These are phyloP conservation scores for Xanthoconium purpureum DNA, from an alignment of 768 basidiomycete species.

Conservation along the genomic window DNA sequence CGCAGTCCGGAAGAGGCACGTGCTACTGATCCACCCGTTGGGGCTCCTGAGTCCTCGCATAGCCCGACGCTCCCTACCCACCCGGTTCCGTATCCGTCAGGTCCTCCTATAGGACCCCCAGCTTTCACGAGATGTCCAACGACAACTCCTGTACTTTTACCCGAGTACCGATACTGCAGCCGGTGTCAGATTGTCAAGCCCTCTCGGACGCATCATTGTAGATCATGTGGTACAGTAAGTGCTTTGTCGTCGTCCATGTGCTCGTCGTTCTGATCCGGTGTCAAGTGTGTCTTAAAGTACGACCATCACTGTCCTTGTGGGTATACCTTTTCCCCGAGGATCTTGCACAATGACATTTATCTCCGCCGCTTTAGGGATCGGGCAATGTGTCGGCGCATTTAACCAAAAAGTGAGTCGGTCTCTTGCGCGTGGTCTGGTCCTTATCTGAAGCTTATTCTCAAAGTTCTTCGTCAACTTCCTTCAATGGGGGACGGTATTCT, in stretches of 20 bases:
- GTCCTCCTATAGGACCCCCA: constrained; percentile 9
- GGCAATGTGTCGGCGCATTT: constrained; percentile 88
- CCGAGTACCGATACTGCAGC: constrained; percentile 65
- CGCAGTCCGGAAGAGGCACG: constrained; percentile 20
- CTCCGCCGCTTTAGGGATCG: constrained; percentile 60
- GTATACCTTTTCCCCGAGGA: constrained; percentile 24
- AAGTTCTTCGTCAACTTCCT: constrained; percentile 87
- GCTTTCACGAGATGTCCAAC: constrained; percentile 34
- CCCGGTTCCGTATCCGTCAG: constrained; percentile 6
- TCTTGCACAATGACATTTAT: not conserved
- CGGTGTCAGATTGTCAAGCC: constrained; percentile 70
- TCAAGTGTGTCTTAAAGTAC: constrained; percentile 74
- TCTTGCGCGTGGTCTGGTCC: not conserved
- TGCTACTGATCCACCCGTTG: constrained; percentile 1
- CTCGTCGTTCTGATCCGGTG: not conserved
- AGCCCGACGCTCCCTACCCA: constrained; percentile 8
- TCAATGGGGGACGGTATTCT: constrained; percentile 57
- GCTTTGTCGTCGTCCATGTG: not conserved
- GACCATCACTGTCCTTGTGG: constrained; percentile 90
- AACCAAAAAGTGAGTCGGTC: constrained; percentile 71
- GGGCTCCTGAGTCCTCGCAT: constrained; percentile 9
- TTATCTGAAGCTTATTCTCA: not conserved
- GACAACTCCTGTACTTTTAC: constrained; percentile 47
- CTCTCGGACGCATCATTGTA: constrained; percentile 74
- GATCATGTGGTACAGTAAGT: constrained; percentile 76